Conservation (phyloP, 176 grass and related monocot genomes). For the Oryza glumipatula region DNA sequence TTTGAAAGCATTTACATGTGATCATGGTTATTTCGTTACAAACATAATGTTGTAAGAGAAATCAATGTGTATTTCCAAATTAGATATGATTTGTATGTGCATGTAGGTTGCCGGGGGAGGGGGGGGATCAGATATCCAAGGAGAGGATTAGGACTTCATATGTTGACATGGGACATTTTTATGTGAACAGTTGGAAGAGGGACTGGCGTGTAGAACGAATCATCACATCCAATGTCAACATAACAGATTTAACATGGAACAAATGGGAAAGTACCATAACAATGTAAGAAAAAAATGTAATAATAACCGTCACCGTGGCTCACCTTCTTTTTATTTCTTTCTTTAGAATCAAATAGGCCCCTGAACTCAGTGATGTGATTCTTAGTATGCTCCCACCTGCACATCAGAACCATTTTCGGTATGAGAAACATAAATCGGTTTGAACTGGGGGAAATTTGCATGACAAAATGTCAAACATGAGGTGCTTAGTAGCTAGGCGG, state of each 20-base stretch:
- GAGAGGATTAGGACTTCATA: no score
- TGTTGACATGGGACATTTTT: no score
- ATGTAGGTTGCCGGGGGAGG: background rate
- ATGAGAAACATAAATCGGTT: conserved; percentile 24
- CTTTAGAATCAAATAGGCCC: conserved; percentile 12
- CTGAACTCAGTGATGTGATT: background rate
- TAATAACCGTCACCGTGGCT: background rate
- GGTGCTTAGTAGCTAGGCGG: no score
- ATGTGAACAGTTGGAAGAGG: no score
- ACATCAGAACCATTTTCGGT: conserved; percentile 36
- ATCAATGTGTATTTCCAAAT: no score
- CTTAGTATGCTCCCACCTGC: conserved; percentile 35
- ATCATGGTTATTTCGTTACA: no score
- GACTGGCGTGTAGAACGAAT: background rate
- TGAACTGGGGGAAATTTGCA: background rate
- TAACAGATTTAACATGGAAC: background rate
- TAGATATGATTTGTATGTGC: background rate
- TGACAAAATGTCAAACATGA: no score
- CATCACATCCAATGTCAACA: background rate
- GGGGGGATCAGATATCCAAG: no score
- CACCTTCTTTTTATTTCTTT: conserved; percentile 40
- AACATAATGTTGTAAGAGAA: no score
- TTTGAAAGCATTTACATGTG: background rate
- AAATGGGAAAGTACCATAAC: background rate
- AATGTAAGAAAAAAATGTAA: conserved; percentile 3